Conservation (phyloP, 1,284 basidiomycete species). For the Sphaerobolus stellatus region DNA sequence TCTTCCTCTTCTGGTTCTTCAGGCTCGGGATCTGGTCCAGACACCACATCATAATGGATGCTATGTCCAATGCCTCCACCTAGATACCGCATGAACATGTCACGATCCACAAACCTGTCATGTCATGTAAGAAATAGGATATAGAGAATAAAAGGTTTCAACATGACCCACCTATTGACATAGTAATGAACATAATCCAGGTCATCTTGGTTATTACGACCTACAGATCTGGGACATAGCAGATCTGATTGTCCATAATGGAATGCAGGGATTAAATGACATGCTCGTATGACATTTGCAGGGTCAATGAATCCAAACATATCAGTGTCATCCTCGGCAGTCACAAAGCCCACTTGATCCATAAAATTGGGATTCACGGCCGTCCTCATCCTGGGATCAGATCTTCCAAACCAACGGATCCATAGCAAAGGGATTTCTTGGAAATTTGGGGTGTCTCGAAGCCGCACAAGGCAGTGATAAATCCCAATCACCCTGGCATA, state of each 20-base stretch:
- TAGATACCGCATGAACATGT: slow-evolving; percentile 28
- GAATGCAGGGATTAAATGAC: slow-evolving; percentile 18
- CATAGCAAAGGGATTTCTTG: slow-evolving; percentile 17
- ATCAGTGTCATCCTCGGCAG: slow-evolving; percentile 9
- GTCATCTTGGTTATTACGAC: slow-evolving; percentile 7
- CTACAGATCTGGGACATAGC: background rate
- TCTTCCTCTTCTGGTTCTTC: too few species aligned
- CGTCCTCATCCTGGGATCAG: background rate
- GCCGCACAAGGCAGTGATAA: too few species aligned
- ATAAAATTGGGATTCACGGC: too few species aligned
- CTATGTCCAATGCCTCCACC: too few species aligned
- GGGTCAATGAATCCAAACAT: slow-evolving; percentile 18
- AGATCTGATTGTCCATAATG: slow-evolving; percentile 1
- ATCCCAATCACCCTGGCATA: slow-evolving; percentile 37
- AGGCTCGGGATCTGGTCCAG: too few species aligned
- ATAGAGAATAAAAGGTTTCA: background rate
- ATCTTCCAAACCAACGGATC: slow-evolving; percentile 16
- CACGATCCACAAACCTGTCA: slow-evolving; percentile 27
- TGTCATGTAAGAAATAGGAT: background rate
- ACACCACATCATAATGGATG: too few species aligned
- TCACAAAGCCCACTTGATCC: slow-evolving; percentile 12
- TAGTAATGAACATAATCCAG: slow-evolving; percentile 20
- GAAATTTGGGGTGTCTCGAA: too few species aligned
- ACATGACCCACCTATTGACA: slow-evolving; percentile 23
- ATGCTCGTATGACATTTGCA: slow-evolving; percentile 10